A percentile compares a stretch with the other conserved stretches of the same genome.
Evolutionary conservation across 1,284 basidiomycete species (phyloP).

Genomic region (Cerioporus squamosus): DNA sequence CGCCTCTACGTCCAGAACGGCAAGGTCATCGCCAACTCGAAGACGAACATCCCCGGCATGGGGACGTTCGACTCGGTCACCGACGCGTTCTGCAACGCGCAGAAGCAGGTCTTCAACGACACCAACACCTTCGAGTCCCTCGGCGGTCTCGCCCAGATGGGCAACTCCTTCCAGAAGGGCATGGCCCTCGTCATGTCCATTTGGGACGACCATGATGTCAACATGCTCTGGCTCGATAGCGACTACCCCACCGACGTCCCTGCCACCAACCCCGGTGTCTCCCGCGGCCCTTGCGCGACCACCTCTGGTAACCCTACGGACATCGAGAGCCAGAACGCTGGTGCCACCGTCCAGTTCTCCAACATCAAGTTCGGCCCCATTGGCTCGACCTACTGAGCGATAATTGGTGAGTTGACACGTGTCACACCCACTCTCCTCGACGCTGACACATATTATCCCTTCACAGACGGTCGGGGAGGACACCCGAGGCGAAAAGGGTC

Average conservation of each 20-base stretch:
- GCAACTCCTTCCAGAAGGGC: conserved; percentile 46
- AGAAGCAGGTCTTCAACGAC: conserved; percentile 45
- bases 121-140: conserved; percentile 48
- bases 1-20: conserved; percentile 59
- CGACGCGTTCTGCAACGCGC: conserved; percentile 39
- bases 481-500: conserved; percentile 8
- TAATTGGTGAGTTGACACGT: not conserved
- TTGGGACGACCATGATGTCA: conserved; percentile 47
- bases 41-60: conserved; percentile 48
- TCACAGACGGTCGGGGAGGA: not conserved
- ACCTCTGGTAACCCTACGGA: conserved; percentile 37
- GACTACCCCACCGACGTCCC: conserved; percentile 38
- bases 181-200: conserved; percentile 59
- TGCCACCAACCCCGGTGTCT: conserved; percentile 39
- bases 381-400: conserved; percentile 34
- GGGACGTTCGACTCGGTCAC: conserved; percentile 40
- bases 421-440: too few relatives aligned
- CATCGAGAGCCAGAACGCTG: conserved; percentile 32
- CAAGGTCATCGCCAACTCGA: conserved; percentile 51
- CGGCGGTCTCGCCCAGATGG: conserved; percentile 51
- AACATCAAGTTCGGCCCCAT: conserved; percentile 43
- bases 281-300: conserved; percentile 42
- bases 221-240: conserved; percentile 47
- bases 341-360: conserved; percentile 37
- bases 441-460: not conserved